Evolutionary conservation across 2,329 filamentous ascomycete genomes (phyloP).

Genomic region (Diplocarpon rosae): DNA sequence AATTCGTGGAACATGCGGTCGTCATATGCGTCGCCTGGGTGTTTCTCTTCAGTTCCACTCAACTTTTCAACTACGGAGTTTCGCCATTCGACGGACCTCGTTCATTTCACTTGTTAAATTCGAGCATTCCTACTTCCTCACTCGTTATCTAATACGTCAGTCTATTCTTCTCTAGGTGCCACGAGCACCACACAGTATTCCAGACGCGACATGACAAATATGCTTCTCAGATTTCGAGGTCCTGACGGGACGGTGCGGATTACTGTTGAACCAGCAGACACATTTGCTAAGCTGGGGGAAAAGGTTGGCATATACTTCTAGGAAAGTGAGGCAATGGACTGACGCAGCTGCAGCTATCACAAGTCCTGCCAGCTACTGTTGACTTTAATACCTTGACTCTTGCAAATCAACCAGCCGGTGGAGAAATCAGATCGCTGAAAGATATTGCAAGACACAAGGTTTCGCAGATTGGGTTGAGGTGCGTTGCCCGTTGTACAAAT

Average conservation of each 20-base stretch:
- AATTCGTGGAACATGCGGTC: too few species aligned
- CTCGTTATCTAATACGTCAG: background rate
- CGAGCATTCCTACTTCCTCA: background rate
- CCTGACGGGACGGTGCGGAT: constrained; percentile 89
- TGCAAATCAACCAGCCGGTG: constrained; percentile 48
- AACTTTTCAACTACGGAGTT: too few species aligned
- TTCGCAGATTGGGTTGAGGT: constrained; percentile 50
- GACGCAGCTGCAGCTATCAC: constrained; percentile 37
- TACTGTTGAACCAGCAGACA: constrained; percentile 60
- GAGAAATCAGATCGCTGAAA: constrained; percentile 45
- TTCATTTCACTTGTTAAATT: too few species aligned
- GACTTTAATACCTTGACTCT: constrained; percentile 48
- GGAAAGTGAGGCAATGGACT: constrained; percentile 4
- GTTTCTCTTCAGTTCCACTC: too few species aligned
- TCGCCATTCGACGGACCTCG: too few species aligned
- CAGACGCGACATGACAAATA: constrained; percentile 5
- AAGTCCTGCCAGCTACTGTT: constrained; percentile 49
- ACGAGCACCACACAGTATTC: background rate
- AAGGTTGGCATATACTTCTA: constrained; percentile 31
- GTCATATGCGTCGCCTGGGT: too few species aligned
- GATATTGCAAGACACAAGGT: constrained; percentile 48
- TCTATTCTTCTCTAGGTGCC: background rate
- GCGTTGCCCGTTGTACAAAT: constrained; percentile 16
- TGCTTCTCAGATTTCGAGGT: constrained; percentile 43
- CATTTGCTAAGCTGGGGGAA: constrained; percentile 53